phyloP scores from a whole-genome alignment of 179 eudicot species.

The Beta corolliflora region DNA sequence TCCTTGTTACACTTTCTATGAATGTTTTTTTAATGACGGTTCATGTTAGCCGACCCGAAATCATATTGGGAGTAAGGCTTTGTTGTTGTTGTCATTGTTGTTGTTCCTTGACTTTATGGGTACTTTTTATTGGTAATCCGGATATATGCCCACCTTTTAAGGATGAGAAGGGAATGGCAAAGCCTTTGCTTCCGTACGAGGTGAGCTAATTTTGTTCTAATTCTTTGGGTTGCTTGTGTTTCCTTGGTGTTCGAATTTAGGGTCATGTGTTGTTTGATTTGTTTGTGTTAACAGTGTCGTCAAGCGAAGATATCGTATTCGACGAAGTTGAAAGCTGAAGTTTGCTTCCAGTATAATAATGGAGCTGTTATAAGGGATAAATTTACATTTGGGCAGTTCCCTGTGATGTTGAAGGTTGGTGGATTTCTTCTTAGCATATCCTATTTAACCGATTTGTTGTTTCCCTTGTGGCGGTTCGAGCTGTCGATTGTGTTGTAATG shows the following conservation, averaged over 20 bases:
- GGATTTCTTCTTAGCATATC: neutral
- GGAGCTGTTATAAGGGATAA: conserved; percentile 52
- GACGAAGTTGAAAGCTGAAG: conserved; percentile 58
- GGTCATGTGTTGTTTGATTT: neutral
- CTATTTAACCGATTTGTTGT: neutral
- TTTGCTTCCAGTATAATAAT: conserved; percentile 65
- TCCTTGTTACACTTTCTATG: too few relatives aligned
- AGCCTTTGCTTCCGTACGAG: conserved; percentile 71
- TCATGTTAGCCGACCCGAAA: too few relatives aligned
- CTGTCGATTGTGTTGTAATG: neutral
- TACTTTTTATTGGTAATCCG: conserved; percentile 68
- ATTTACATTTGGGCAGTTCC: conserved; percentile 67
- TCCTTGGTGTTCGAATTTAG: neutral
- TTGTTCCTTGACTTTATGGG: conserved; percentile 57
- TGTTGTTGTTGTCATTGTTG: neutral
- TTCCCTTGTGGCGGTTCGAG: neutral
- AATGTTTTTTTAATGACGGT: too few relatives aligned
- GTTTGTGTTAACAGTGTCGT: conserved; percentile 66
- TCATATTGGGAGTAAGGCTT: too few relatives aligned
- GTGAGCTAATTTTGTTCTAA: conserved; percentile 28
- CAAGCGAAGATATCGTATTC: conserved; percentile 79
- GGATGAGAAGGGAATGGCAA: conserved; percentile 39
- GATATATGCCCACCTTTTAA: conserved; percentile 55
- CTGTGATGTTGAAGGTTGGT: conserved; percentile 86
- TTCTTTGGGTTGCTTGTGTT: neutral